Conservation (phyloP, 306 rosid species). For the Carpinus viminea region DNA sequence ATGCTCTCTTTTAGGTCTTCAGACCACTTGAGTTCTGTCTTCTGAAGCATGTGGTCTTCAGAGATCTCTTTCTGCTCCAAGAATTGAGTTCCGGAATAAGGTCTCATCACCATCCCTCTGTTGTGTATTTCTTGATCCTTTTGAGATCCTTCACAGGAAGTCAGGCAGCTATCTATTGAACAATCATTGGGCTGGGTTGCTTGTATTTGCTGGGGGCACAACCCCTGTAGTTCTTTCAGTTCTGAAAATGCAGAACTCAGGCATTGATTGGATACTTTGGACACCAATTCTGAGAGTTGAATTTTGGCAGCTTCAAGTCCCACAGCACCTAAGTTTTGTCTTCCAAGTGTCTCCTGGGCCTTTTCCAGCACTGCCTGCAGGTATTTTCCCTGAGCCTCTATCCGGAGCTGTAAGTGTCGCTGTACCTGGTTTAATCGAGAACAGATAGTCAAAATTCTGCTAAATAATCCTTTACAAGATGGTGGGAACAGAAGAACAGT, state of each 20-base stretch:
- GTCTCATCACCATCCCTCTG: slow-evolving; percentile 32
- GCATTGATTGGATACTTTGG: slow-evolving; percentile 83
- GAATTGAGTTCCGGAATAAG: slow-evolving; percentile 36
- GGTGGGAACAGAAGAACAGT: background rate
- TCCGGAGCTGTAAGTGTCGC: slow-evolving; percentile 79
- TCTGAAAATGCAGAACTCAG: slow-evolving; percentile 70
- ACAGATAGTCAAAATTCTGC: slow-evolving; percentile 17
- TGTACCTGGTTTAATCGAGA: slow-evolving; percentile 61
- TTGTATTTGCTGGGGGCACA: slow-evolving; percentile 45
- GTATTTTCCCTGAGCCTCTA: slow-evolving; percentile 94
- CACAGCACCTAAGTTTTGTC: slow-evolving; percentile 51
- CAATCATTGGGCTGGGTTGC: slow-evolving; percentile 54
- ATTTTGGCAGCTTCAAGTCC: slow-evolving; percentile 84
- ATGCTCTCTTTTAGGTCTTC: slow-evolving; percentile 37
- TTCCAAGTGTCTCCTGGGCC: slow-evolving; percentile 83
- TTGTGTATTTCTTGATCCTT: slow-evolving; percentile 58
- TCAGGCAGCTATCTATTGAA: slow-evolving; percentile 76
- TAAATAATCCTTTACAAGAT: background rate
- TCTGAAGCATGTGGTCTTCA: slow-evolving; percentile 31
- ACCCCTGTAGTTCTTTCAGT: slow-evolving; percentile 53
- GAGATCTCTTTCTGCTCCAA: slow-evolving; percentile 45
- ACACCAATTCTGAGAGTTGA: slow-evolving; percentile 82
- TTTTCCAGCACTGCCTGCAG: slow-evolving; percentile 76
- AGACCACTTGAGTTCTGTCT: slow-evolving; percentile 35
- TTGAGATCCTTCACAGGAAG: slow-evolving; percentile 69